Percentiles rank a stretch among this genome's conserved stretches.
Conservation (phyloP, 2,329 filamentous ascomycete species). For the Juglanconis sp. region DNA sequence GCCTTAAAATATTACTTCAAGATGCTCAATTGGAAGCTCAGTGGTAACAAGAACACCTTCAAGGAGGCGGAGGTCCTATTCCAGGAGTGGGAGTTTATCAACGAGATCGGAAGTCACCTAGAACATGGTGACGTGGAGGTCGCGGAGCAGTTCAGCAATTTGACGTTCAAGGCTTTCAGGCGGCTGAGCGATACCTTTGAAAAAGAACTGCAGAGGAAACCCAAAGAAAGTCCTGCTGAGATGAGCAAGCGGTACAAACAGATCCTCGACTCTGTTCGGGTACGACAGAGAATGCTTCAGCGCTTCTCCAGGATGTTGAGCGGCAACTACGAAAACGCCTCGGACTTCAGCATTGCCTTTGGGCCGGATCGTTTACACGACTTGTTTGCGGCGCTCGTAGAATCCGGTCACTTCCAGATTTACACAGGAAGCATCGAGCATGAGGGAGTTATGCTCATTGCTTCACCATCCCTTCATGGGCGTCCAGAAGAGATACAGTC, state of each 20-base stretch:
- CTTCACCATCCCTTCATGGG: constrained; percentile 73
- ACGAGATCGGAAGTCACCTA: constrained; percentile 87
- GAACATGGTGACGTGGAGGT: constrained; percentile 94
- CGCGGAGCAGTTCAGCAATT: constrained; percentile 91
- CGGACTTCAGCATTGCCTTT: constrained; percentile 86
- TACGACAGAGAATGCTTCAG: constrained; percentile 93
- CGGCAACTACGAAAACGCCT: constrained; percentile 93
- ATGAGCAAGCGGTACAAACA: constrained; percentile 98
- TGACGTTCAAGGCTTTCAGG: constrained; percentile 89
- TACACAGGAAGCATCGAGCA: constrained; percentile 68
- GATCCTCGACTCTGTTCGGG: constrained; percentile 90
- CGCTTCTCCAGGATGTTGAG: constrained; percentile 88
- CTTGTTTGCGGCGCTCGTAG: constrained; percentile 75
- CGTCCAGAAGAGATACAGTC: constrained; percentile 79
- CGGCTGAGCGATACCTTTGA: constrained; percentile 90
- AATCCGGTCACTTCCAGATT: constrained; percentile 84
- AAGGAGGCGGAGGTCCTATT: constrained; percentile 97
- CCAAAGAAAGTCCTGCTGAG: constrained; percentile 77
- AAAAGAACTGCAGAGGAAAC: constrained; percentile 78
- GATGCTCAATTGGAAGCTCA: constrained; percentile 96
- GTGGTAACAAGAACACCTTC: constrained; percentile 97
- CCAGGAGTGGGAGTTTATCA: constrained; percentile 97
- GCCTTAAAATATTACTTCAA: constrained; percentile 98
- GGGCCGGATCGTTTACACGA: constrained; percentile 64
- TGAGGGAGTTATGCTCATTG: constrained; percentile 78